phyloP scores from a whole-genome alignment of 495 filamentous ascomycete genomes.

The Chaetomium cochliodes region DNA sequence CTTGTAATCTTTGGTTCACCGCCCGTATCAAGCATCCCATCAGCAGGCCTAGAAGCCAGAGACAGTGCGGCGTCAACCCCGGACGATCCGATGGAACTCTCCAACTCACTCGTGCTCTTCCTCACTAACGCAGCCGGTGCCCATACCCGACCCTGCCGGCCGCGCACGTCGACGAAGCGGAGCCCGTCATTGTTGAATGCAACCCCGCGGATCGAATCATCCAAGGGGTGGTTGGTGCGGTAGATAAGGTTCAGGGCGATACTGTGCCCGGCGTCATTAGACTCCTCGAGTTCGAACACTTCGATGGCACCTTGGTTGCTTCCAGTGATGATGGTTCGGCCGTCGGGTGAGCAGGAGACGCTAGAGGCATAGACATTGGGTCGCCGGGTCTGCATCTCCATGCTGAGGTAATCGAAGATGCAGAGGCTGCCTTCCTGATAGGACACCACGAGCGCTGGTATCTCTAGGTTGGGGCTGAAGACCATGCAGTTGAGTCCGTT shows the following conservation, averaged over 20 bases:
- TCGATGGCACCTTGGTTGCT: conserved; percentile 30
- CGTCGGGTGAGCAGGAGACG: conserved; percentile 34
- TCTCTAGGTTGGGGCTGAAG: conserved; percentile 31
- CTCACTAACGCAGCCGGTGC: conserved; percentile 32
- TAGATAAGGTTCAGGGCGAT: conserved; percentile 29
- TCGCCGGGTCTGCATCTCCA: conserved; percentile 6
- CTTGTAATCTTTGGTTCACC: conserved; percentile 27
- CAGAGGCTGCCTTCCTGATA: conserved; percentile 25
- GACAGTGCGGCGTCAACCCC: neutral
- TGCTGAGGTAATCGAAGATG: conserved; percentile 29
- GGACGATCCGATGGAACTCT: neutral
- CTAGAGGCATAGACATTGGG: conserved; percentile 21
- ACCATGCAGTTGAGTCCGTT: conserved; percentile 28
- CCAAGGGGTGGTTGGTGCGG: conserved; percentile 22
- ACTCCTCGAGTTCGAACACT: conserved; percentile 31
- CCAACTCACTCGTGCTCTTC: conserved; percentile 17
- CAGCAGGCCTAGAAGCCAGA: neutral
- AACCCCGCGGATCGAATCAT: conserved; percentile 28
- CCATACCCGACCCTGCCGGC: conserved; percentile 36
- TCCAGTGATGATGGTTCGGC: conserved; percentile 28
- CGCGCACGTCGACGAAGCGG: conserved; percentile 34
- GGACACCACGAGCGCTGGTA: conserved; percentile 27
- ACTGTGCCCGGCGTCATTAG: neutral
- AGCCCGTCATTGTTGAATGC: conserved; percentile 34
- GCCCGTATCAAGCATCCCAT: neutral